phyloP scores from a whole-genome alignment of 306 rosid genomes.

The Purshia tridentata region DNA sequence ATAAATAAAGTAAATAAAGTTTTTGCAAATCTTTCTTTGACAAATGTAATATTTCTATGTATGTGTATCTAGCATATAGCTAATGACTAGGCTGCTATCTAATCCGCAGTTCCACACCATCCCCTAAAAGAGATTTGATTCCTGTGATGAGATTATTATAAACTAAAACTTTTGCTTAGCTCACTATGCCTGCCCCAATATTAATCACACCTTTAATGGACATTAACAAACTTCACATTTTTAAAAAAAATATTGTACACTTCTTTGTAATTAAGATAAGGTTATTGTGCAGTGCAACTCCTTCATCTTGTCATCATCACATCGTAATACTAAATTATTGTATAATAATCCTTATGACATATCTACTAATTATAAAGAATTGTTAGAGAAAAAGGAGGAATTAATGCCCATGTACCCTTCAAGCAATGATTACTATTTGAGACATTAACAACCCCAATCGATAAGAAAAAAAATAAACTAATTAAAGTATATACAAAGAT shows the following conservation, averaged over 20 bases:
- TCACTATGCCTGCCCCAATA: slow-evolving; percentile 4
- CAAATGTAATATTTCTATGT: background rate
- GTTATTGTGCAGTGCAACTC: slow-evolving; percentile 14
- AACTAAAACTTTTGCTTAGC: background rate
- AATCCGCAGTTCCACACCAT: slow-evolving; percentile 14
- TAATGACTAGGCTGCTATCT: slow-evolving; percentile 12
- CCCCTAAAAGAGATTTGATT: slow-evolving; percentile 24
- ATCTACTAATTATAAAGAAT: slow-evolving; percentile 14
- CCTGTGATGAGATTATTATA: background rate
- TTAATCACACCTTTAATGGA: slow-evolving; percentile 18
- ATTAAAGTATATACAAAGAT: background rate
- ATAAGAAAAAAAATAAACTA: too few relatives aligned
- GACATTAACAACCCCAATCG: slow-evolving; percentile 9
- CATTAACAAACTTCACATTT: slow-evolving; percentile 16
- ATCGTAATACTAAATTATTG: slow-evolving; percentile 1
- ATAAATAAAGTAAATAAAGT: background rate
- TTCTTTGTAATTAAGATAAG: background rate
- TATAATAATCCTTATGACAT: slow-evolving; percentile 9
- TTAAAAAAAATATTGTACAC: background rate
- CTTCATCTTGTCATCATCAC: slow-evolving; percentile 24
- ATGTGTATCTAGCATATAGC: background rate
- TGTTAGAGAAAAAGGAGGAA: slow-evolving; percentile 3
- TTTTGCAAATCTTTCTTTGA: slow-evolving; percentile 4
- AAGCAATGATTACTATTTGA: slow-evolving; percentile 23
- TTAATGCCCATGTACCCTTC: slow-evolving; percentile 10